These are phyloP conservation scores for Pseudogymnoascus verrucosus DNA, from an alignment of 2,329 filamentous ascomycete species.

Conservation along the genomic window DNA sequence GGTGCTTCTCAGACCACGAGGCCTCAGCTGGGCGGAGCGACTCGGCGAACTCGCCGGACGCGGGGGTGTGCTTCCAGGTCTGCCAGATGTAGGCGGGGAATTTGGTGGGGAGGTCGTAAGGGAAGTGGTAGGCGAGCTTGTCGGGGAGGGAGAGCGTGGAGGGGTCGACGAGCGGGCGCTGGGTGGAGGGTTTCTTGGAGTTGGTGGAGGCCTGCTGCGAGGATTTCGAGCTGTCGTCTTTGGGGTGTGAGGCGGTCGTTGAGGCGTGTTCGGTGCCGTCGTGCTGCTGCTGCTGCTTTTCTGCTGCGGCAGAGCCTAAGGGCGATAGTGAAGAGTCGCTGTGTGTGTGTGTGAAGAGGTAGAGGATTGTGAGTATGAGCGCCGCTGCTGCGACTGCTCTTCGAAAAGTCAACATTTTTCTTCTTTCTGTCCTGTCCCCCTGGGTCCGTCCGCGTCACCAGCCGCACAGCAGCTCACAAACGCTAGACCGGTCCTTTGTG, in stretches of 20 bases:
- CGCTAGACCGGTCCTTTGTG: not conserved
- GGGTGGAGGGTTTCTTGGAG: conserved; percentile 52
- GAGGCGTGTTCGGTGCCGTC: conserved; percentile 28
- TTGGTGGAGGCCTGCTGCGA: not conserved
- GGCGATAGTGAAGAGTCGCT: conserved; percentile 19
- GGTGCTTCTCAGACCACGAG: conserved; percentile 81
- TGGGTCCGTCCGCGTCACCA: not conserved
- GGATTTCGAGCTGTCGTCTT: conserved; percentile 11
- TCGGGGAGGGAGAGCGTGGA: conserved; percentile 46
- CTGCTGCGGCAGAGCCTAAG: not conserved
- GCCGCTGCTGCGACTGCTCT: conserved; percentile 66
- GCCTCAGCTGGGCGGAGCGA: conserved; percentile 76
- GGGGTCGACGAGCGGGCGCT: conserved; percentile 11
- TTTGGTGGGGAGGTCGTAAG: conserved; percentile 79
- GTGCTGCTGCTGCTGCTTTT: conserved; percentile 21
- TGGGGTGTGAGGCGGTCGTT: conserved; percentile 13
- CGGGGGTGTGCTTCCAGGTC: conserved; percentile 87
- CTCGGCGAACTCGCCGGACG: conserved; percentile 64
- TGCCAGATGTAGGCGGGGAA: conserved; percentile 99
- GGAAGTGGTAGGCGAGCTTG: conserved; percentile 88
- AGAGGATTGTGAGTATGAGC: conserved; percentile 60
- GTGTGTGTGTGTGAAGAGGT: conserved; percentile 59
- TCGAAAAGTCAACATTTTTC: conserved; percentile 67
- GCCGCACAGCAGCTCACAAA: conserved; percentile 1
- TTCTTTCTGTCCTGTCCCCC: not conserved